These are phyloP conservation scores for Gliomastix tumulicola DNA, from an alignment of 2,329 filamentous ascomycete species.

Conservation along the genomic window DNA sequence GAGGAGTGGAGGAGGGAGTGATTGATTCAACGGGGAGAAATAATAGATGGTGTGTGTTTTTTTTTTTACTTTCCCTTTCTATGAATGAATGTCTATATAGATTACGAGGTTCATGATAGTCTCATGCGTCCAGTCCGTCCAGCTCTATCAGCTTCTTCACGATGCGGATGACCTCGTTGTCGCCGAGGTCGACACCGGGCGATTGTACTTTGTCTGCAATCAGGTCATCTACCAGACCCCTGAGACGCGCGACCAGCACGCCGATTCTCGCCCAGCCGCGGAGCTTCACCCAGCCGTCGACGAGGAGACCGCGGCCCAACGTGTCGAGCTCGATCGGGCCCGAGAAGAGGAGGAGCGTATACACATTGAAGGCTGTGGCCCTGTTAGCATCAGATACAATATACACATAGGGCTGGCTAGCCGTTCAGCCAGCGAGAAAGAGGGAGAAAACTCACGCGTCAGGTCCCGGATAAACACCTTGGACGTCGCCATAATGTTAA, in stretches of 20 bases:
- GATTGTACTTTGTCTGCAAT: conserved; percentile 76
- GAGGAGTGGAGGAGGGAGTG: conserved; percentile 20
- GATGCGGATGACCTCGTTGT: conserved; percentile 64
- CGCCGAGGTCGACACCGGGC: conserved; percentile 51
- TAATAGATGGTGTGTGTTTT: too few relatives aligned
- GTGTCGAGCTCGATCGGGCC: conserved; percentile 83
- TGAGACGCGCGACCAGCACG: conserved; percentile 74
- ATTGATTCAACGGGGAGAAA: background rate
- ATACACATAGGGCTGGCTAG: too few relatives aligned
- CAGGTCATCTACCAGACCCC: conserved; percentile 80
- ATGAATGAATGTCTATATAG: background rate
- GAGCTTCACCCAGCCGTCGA: conserved; percentile 84
- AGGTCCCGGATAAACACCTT: conserved; percentile 90
- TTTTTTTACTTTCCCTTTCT: background rate
- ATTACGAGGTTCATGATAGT: too few relatives aligned
- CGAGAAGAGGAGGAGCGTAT: conserved; percentile 80
- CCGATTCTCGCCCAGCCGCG: conserved; percentile 93
- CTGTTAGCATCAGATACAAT: too few relatives aligned
- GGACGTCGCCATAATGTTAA: conserved; percentile 82
- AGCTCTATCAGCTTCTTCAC: conserved; percentile 80
- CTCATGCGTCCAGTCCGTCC: conserved; percentile 70
- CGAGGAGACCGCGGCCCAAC: conserved; percentile 74
- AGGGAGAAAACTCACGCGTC: conserved; percentile 57
- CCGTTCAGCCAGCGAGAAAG: background rate
- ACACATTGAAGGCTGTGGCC: conserved; percentile 78